A percentile compares a stretch with the other conserved stretches of the same genome.
phyloP scores from a whole-genome alignment of 306 rosid species.

The Trichosanthes truncata region DNA sequence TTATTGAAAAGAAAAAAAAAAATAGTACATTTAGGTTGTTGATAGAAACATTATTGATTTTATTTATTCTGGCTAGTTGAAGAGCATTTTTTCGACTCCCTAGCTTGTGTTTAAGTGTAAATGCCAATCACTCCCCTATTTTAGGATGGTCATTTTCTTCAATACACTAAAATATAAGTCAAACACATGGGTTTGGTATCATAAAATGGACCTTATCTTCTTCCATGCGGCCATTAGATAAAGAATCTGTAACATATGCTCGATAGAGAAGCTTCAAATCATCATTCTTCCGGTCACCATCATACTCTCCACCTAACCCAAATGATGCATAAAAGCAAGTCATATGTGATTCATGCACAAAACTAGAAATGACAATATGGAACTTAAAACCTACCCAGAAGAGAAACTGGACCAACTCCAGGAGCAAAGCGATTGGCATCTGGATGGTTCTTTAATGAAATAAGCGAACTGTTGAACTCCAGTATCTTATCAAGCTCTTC shows the following conservation, averaged over 20 bases:
- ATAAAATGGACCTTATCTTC: conserved; percentile 33
- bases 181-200: not conserved
- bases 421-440: conserved; percentile 66
- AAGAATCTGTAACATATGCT: conserved; percentile 42
- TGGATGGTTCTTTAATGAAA: conserved; percentile 67
- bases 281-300: conserved; percentile 58
- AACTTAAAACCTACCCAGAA: conserved; percentile 43
- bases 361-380: conserved; percentile 3
- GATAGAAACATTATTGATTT: no score
- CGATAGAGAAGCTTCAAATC: conserved; percentile 82
- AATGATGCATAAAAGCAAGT: conserved; percentile 16
- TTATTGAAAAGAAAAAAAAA: no score
- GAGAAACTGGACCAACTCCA: conserved; percentile 82
- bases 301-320: conserved; percentile 73
- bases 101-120: not conserved
- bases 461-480: conserved; percentile 55
- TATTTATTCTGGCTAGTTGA: not conserved
- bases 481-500: conserved; percentile 61
- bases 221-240: conserved; percentile 41
- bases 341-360: conserved; percentile 7
- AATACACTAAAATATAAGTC: not conserved
- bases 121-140: not conserved
- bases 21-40: no score
- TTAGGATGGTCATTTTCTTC: not conserved
- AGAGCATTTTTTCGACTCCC: not conserved